Evolutionary conservation across 2,329 filamentous ascomycete genomes (phyloP).

Genomic region (Neurospora sp.): DNA sequence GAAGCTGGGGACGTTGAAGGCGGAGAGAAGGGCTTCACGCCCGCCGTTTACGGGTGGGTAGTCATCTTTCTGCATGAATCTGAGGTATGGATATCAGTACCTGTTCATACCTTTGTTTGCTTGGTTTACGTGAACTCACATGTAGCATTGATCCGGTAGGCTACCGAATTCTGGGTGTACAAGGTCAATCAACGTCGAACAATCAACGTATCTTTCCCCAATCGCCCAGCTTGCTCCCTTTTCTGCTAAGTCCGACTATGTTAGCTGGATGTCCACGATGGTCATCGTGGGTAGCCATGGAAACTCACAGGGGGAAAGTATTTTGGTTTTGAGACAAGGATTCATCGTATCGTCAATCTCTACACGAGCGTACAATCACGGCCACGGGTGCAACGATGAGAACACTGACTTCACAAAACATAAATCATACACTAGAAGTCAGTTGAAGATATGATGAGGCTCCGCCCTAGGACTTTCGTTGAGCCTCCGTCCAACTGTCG

Average conservation of each 20-base stretch:
- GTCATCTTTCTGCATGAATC: slow-evolving; percentile 10
- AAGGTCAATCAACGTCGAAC: neutral
- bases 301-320: neutral
- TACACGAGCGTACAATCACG: neutral
- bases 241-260: neutral
- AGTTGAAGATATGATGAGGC: neutral
- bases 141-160: neutral
- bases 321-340: neutral
- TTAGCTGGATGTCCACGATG: neutral
- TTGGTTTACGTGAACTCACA: neutral
- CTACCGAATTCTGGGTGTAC: neutral
- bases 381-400: neutral
- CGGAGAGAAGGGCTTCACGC: slow-evolving; percentile 8
- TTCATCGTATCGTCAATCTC: neutral
- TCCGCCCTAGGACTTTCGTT: neutral
- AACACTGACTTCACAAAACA: neutral
- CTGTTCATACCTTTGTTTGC: neutral
- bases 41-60: slow-evolving; percentile 4
- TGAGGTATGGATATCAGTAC: neutral
- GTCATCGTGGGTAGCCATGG: neutral
- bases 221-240: neutral
- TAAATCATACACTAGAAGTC: neutral
- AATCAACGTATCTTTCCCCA: neutral
- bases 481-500: neutral
- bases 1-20: slow-evolving; percentile 12